A percentile compares a stretch with the other conserved stretches of the same genome.
These are phyloP conservation scores for Chlorella sp. DNA, from an alignment of 139 green algal species.

Conservation along the genomic window DNA sequence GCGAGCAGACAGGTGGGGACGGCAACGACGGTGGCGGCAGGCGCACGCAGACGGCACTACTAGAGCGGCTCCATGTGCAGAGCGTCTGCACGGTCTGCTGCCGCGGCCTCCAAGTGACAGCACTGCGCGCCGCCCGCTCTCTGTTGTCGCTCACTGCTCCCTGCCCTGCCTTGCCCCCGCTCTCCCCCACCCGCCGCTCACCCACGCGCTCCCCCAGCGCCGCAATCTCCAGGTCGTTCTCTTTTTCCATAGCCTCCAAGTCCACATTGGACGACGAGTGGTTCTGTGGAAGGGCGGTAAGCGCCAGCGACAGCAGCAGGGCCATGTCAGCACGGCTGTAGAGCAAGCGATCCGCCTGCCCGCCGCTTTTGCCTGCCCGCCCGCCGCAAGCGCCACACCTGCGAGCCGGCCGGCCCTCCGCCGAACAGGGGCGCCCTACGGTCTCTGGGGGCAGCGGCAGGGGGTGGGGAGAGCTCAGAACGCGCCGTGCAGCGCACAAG, in stretches of 20 bases:
- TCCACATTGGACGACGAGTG: constrained; percentile 47
- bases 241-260: constrained; percentile 67
- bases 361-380: background rate
- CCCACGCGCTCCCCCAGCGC: constrained; percentile 62
- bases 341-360: background rate
- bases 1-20: background rate
- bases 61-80: background rate
- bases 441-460: constrained; percentile 1
- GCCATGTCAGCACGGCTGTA: background rate
- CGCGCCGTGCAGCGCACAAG: too few relatives aligned
- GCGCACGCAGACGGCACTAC: background rate
- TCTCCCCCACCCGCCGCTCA: constrained; percentile 58
- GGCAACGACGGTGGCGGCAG: background rate
- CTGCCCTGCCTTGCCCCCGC: too few relatives aligned
- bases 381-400: constrained; percentile 1
- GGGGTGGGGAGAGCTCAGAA: too few relatives aligned
- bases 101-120: background rate
- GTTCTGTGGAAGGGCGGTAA: background rate
- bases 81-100: background rate
- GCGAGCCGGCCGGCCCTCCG: constrained; percentile 9
- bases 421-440: constrained; percentile 16
- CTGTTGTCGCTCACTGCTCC: too few relatives aligned
- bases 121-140: constrained; percentile 29
- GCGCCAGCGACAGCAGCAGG: background rate
- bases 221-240: constrained; percentile 72